Percentiles rank a stretch among this genome's conserved stretches.
phyloP scores from a whole-genome alignment of 345 rosid species.

The Geranium brycei region DNA sequence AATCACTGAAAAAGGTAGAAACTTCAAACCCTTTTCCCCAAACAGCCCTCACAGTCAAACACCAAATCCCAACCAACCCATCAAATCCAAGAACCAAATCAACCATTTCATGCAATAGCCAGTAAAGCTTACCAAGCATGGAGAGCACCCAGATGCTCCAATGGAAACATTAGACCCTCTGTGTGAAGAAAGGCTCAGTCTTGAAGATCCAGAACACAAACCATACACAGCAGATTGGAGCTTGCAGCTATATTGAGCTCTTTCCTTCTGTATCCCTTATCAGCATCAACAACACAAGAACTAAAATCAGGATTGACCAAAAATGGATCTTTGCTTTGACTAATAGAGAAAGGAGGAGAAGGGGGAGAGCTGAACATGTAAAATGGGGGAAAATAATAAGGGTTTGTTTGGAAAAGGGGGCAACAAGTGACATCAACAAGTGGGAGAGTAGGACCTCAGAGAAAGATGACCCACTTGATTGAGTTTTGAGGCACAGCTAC shows the following conservation, averaged over 20 bases:
- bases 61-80: conserved; percentile 10
- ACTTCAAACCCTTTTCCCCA: conserved; percentile 10
- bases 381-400: too few relatives aligned
- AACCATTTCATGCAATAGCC: conserved; percentile 27
- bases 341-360: neutral
- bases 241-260: conserved; percentile 11
- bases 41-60: conserved; percentile 8
- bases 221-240: too few relatives aligned
- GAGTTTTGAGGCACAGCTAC: conserved; percentile 15
- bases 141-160: too few relatives aligned
- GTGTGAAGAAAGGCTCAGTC: too few relatives aligned
- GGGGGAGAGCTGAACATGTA: too few relatives aligned
- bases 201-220: too few relatives aligned
- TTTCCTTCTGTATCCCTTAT: conserved; percentile 10
- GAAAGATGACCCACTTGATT: conserved; percentile 23
- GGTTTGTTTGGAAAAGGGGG: too few relatives aligned
- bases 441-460: conserved; percentile 33
- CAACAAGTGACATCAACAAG: conserved; percentile 24
- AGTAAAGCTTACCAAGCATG: conserved; percentile 10
- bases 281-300: conserved; percentile 6
- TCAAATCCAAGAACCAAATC: conserved; percentile 18
- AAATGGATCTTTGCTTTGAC: neutral
- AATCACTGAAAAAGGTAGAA: conserved; percentile 6
- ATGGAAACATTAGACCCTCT: too few relatives aligned
- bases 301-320: neutral